Evolutionary conservation across 257 asterid genomes (phyloP).

Genomic region (Solanum stenotomum): DNA sequence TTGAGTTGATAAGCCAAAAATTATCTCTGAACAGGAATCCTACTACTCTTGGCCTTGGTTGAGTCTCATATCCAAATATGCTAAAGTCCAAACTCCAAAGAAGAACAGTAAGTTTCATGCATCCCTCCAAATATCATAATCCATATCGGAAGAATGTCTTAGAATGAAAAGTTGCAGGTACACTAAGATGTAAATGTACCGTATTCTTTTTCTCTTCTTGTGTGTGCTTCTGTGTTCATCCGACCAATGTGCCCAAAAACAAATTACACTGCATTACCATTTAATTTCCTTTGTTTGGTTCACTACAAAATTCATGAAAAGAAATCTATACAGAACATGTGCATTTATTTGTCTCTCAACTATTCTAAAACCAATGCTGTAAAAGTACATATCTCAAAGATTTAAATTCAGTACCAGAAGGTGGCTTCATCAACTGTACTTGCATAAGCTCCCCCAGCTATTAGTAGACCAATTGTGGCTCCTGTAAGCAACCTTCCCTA

Average conservation of each 20-base stretch:
- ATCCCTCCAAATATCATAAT: background rate
- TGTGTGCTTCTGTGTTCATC: background rate
- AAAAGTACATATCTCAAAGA: background rate
- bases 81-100: background rate
- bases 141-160: background rate
- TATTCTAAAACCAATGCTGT: background rate
- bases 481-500: constrained; percentile 92
- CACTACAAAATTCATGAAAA: background rate
- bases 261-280: background rate
- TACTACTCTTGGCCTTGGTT: background rate
- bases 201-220: background rate
- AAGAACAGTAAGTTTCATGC: background rate
- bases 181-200: background rate
- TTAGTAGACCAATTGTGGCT: constrained; percentile 75
- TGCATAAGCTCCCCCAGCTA: constrained; percentile 95
- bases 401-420: constrained; percentile 54
- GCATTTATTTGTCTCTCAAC: background rate
- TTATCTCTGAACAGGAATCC: background rate
- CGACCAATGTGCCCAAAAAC: background rate
- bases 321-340: background rate
- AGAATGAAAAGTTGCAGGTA: background rate
- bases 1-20: background rate
- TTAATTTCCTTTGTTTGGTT: background rate
- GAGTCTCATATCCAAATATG: background rate
- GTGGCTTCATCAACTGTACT: constrained; percentile 99